Percentiles rank a stretch among this genome's conserved stretches.
phyloP scores from a whole-genome alignment of 2,329 filamentous ascomycete species.

The Xylaria hypoxylon region DNA sequence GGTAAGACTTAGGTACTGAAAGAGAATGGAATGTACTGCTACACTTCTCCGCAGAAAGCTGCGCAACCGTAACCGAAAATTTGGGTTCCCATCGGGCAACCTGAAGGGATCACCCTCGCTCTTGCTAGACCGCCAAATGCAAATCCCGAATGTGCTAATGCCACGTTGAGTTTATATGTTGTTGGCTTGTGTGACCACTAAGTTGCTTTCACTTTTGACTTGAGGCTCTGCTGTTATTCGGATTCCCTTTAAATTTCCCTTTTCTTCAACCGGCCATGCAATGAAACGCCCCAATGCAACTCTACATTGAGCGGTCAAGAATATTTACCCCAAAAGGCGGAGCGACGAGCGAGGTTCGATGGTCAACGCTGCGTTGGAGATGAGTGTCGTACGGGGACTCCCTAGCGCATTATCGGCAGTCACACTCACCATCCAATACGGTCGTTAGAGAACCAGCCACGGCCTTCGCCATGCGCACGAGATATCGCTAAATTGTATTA shows the following conservation, averaged over 20 bases:
- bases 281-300: slow-evolving; percentile 32
- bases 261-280: slow-evolving; percentile 7
- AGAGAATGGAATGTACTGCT: too few species aligned
- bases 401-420: slow-evolving; percentile 13
- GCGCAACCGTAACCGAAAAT: not conserved
- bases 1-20: not conserved
- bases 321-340: slow-evolving; percentile 38
- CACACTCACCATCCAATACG: slow-evolving; percentile 9
- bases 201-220: not conserved
- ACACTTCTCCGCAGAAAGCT: not conserved
- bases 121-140: slow-evolving; percentile 4
- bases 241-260: slow-evolving; percentile 5
- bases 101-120: not conserved
- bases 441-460: slow-evolving; percentile 15
- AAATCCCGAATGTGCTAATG: slow-evolving; percentile 13
- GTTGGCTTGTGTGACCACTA: slow-evolving; percentile 9
- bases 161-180: slow-evolving; percentile 22
- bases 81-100: not conserved
- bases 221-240: slow-evolving; percentile 35
- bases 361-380: not conserved
- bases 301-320: slow-evolving; percentile 30
- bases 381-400: slow-evolving; percentile 12
- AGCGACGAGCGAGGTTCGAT: slow-evolving; percentile 17
- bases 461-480: not conserved
- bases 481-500: slow-evolving; percentile 8